These are phyloP conservation scores for Lipomyces sp. DNA, from an alignment of 805 yeast genomes.

Conservation along the genomic window DNA sequence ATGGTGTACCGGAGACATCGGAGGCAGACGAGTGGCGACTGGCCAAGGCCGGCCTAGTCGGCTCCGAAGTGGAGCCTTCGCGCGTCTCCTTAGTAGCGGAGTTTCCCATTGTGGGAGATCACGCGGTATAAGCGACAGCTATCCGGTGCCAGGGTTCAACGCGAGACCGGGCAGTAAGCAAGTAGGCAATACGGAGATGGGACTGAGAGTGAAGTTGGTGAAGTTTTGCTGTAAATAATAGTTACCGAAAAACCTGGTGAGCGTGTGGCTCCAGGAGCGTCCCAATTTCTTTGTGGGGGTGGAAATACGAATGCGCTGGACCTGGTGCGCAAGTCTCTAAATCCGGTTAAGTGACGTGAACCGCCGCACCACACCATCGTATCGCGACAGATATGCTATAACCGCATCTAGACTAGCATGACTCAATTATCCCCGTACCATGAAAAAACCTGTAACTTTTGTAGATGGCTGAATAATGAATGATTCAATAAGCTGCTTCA, in stretches of 20 bases:
- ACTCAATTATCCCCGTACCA: too few species aligned
- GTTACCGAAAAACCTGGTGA: too few species aligned
- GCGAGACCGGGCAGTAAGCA: neutral
- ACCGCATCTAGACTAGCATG: neutral
- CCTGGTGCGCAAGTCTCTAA: too few species aligned
- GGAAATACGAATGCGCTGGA: too few species aligned
- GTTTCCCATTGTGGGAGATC: conserved; percentile 41
- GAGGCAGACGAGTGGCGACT: conserved; percentile 19
- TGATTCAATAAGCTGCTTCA: too few species aligned
- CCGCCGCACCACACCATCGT: neutral
- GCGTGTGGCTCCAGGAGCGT: too few species aligned
- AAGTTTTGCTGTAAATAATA: too few species aligned
- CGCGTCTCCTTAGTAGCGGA: conserved; percentile 41
- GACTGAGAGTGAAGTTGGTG: too few species aligned
- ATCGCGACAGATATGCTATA: neutral
- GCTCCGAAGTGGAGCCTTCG: conserved; percentile 12
- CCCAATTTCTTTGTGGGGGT: too few species aligned
- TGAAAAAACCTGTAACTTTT: too few species aligned
- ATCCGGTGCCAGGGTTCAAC: neutral
- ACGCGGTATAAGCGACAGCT: neutral
- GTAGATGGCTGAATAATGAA: too few species aligned
- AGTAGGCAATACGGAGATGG: too few species aligned
- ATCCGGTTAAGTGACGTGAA: neutral
- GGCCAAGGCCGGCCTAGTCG: neutral
- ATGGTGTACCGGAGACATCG: conserved; percentile 2